Evolutionary conservation across 257 asterid genomes (phyloP), one percentile per base, ranked within the genome.

Genomic region (Solanum paucissectum): DNA sequence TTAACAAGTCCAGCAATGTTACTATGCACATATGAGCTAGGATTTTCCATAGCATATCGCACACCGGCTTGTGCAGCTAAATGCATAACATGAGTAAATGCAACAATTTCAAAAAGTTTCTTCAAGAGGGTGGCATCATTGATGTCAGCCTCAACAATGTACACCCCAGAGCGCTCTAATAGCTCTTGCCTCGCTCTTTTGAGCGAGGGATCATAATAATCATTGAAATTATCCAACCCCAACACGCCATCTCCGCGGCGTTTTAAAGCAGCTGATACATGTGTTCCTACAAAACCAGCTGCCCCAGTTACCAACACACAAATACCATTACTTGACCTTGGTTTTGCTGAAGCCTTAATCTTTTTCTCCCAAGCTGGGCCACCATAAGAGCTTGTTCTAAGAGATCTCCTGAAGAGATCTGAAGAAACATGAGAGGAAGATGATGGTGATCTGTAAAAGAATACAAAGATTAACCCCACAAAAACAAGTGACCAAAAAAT

Each of bases 61-160:
- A 97, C 99, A 4, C 99, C 99, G 1, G 99, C 99, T 90, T 96
- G 99, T 0, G 99, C 99, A 3, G 99, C 99, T 62, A 97, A 91
- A 91, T 97, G 99, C 99, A 97, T 97, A 71, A 97, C 99, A 87
- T 97, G 98, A 64, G 95, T 94, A 84, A 95, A 97, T 49, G 95
- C 95, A 5, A 95, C 98, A 55, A 94, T 90, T 13, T 92, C 95
- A 74, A 97, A 97, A n/a, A 97, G 95, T 89, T 90, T 97, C 91
- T 88, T 95, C 76, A 97, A 83, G 73, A 97, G 88, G 14, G 85
- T 69, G 23, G 40, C 90, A 88, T 97, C 98, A 87, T 97, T 97
- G 34, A 95, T 94, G 86, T 95, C 99, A 2, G 98, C 98, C 79
- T 97, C 98, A n/a, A 97, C 98, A 90, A 97, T 92, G 96, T 91